Evolutionary conservation across 148 eudicot species (phyloP), one percentile per base, ranked within the genome.

Genomic region (Rheum nobile): DNA sequence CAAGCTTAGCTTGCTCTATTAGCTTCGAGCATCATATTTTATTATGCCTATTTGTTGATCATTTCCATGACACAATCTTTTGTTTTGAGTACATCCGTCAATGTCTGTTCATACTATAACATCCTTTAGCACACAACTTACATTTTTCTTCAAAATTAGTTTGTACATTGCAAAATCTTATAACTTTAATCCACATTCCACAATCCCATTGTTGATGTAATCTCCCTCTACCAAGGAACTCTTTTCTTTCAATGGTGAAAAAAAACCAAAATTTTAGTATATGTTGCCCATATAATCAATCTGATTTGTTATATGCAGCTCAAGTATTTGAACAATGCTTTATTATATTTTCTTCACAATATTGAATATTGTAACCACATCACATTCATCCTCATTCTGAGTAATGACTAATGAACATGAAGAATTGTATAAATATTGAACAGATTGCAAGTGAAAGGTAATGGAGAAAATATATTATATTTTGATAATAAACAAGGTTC

Each of bases 151-250:
- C 8, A 22, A 59, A 59, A 59, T 1, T 11, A 4, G 14, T 29
- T 29, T n/a, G n/a, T n/a, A n/a, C n/a, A 12, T 9, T 57, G 34
- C 67, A 26, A 63, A 34, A 31, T 29, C 11, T 50, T 50, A 26
- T 29, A 65, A 32, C 69, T 39, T 31, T 32, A 65, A 31, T 65
- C 39, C 69, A 65, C 21, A 65, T 65, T 65, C 39, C 69, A 65
- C 21, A 32, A 65, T 65, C 69, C 21, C 39, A n/a, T 65, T 65
- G 39, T 21, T 14, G 38, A 61, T 11, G 29, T 24, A 55, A 10
- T 24, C 29, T n/a, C n/a, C 63, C 17, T 48, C 14, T 48, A 48
- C 12, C 9, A 55, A 24, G 63, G 28, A 21, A 6, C 6, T 54
- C 3, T 55, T 55, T 55, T 55, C 63, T 55, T 55, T 31, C 37